phyloP scores from a whole-genome alignment of 352 stramenopile genomes.

The Pythium scleroteichum region DNA sequence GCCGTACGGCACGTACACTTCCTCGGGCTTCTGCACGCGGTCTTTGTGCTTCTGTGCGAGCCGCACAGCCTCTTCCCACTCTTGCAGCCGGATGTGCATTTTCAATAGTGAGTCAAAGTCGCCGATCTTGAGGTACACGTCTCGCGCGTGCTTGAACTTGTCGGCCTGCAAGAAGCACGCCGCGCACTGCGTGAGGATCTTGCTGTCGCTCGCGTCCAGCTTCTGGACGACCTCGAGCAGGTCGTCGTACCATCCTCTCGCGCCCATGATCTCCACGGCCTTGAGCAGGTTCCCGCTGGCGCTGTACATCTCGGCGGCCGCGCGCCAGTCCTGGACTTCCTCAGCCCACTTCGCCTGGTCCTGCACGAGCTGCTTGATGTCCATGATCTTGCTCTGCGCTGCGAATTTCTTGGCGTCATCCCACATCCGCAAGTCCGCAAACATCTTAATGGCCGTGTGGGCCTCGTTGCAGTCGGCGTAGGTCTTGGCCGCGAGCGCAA shows the following conservation, averaged over 20 bases:
- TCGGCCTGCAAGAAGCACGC: constrained; percentile 70
- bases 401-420: constrained; percentile 94
- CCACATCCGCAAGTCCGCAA: constrained; percentile 92
- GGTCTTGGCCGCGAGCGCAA: constrained; percentile 90
- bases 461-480: constrained; percentile 79
- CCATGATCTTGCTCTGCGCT: constrained; percentile 67
- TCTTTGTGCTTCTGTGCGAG: constrained; percentile 84
- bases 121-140: constrained; percentile 81
- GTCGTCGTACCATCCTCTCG: constrained; percentile 84
- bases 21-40: constrained; percentile 79
- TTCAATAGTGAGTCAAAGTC: constrained; percentile 86
- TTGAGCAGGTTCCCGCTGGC: constrained; percentile 81
- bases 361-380: constrained; percentile 87
- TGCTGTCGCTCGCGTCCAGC: constrained; percentile 44
- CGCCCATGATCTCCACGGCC: constrained; percentile 86
- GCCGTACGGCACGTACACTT: constrained; percentile 93
- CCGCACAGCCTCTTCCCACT: constrained; percentile 92
- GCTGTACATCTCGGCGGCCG: constrained; percentile 91
- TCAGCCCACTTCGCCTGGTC: constrained; percentile 93
- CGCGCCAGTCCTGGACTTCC: constrained; percentile 91
- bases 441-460: constrained; percentile 93
- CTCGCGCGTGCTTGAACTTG: constrained; percentile 74
- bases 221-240: constrained; percentile 79
- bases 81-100: constrained; percentile 88
- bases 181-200: constrained; percentile 59